Evolutionary conservation across 805 yeast species (phyloP).

Genomic region (Kurtzmaniella cleridarum): DNA sequence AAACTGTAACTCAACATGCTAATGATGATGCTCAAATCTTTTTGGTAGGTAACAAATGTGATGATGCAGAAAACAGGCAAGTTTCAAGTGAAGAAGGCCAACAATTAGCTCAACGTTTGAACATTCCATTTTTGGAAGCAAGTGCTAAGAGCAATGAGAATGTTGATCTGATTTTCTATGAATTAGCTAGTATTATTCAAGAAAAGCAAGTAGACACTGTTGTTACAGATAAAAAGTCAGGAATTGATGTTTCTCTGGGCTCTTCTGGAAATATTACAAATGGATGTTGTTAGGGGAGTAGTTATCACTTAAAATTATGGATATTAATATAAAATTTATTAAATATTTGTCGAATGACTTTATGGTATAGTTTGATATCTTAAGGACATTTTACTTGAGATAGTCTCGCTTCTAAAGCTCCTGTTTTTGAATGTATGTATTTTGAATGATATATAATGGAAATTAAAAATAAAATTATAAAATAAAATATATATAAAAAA

Average conservation of each 20-base stretch:
- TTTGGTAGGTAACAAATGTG: slow-evolving; percentile 94
- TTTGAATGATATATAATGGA: too few species aligned
- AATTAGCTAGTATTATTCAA: slow-evolving; percentile 80
- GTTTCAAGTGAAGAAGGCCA: slow-evolving; percentile 90
- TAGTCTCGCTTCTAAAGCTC: too few species aligned
- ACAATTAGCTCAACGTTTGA: slow-evolving; percentile 77
- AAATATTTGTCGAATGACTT: not conserved
- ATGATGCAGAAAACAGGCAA: slow-evolving; percentile 80
- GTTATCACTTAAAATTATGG: not conserved
- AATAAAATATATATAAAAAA: too few species aligned
- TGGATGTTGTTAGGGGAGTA: slow-evolving; percentile 31
- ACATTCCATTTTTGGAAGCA: slow-evolving; percentile 90
- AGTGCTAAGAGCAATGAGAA: slow-evolving; percentile 91
- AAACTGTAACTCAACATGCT: slow-evolving; percentile 94
- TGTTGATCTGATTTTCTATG: slow-evolving; percentile 88
- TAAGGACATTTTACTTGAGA: too few species aligned
- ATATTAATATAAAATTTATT: not conserved
- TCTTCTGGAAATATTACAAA: slow-evolving; percentile 20
- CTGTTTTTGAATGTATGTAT: too few species aligned
- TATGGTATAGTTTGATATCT: slow-evolving; percentile 3
- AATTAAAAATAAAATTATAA: too few species aligned
- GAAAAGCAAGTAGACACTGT: slow-evolving; percentile 57
- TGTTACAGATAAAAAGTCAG: slow-evolving; percentile 20
- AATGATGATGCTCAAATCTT: slow-evolving; percentile 92
- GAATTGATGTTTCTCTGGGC: slow-evolving; percentile 36